Evolutionary conservation across 176 grass and related monocot genomes (phyloP).

Genomic region (Musa acuminata): DNA sequence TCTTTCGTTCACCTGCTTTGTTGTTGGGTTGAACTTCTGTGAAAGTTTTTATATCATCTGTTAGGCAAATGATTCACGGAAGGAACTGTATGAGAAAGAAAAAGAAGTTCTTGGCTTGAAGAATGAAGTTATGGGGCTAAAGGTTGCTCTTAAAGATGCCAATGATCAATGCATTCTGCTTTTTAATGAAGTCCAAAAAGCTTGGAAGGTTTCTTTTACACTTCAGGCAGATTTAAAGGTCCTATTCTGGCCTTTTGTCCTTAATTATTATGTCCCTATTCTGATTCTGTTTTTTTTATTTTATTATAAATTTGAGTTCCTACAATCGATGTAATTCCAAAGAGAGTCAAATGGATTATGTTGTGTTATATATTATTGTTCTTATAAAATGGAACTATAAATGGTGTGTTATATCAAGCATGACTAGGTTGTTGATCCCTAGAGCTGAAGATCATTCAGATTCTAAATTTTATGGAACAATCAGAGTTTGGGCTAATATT

Average conservation of each 20-base stretch:
- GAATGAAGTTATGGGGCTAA: slow-evolving; percentile 66
- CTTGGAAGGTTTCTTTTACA: slow-evolving; percentile 82
- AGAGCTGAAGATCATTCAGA: not conserved
- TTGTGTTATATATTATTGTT: not conserved
- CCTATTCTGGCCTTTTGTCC: slow-evolving; percentile 5
- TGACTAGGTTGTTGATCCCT: not conserved
- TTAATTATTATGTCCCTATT: not conserved
- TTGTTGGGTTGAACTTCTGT: not conserved
- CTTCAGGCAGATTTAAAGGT: slow-evolving; percentile 91
- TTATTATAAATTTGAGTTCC: not conserved
- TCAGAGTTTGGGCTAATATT: not conserved
- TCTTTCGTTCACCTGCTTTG: not conserved
- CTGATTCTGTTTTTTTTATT: not conserved
- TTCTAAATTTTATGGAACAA: not conserved
- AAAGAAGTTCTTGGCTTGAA: slow-evolving; percentile 72
- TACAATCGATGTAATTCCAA: not conserved
- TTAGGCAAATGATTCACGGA: slow-evolving; percentile 97
- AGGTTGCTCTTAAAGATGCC: slow-evolving; percentile 74
- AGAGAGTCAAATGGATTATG: not conserved
- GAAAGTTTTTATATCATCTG: slow-evolving; percentile 30
- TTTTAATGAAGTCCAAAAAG: slow-evolving; percentile 90
- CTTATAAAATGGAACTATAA: not conserved
- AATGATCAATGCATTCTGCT: slow-evolving; percentile 77
- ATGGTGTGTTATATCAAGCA: not conserved
- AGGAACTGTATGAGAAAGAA: slow-evolving; percentile 88